Conservation (phyloP, 495 filamentous ascomycete species). For the Elaphomyces granulatus region DNA sequence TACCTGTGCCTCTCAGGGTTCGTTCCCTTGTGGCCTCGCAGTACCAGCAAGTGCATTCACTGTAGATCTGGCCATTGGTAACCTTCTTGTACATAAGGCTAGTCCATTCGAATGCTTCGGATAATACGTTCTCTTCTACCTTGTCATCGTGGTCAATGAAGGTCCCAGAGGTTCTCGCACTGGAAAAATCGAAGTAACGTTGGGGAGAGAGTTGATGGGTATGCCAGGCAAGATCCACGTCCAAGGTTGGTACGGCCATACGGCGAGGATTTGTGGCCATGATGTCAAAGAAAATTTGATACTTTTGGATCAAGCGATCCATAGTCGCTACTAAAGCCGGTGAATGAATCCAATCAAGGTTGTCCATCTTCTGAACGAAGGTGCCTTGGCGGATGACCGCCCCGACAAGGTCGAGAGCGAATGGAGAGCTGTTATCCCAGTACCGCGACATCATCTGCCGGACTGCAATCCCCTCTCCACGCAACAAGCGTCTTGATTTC, state of each 20-base stretch:
- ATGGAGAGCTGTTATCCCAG: conserved; percentile 58
- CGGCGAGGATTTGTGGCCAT: conserved; percentile 40
- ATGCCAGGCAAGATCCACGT: conserved; percentile 78
- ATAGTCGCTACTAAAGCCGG: conserved; percentile 51
- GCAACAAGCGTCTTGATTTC: conserved; percentile 1
- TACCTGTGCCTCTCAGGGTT: conserved; percentile 35
- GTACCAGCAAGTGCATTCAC: conserved; percentile 82
- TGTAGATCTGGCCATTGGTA: conserved; percentile 50
- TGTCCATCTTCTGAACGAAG: conserved; percentile 73
- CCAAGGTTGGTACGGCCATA: conserved; percentile 65
- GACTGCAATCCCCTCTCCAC: conserved; percentile 35
- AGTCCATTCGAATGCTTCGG: conserved; percentile 59
- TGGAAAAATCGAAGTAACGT: conserved; percentile 46
- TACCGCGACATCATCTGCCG: conserved; percentile 68
- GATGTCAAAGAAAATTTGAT: conserved; percentile 52
- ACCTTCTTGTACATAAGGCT: conserved; percentile 48
- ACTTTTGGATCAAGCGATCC: conserved; percentile 51
- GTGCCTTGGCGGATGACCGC: conserved; percentile 69
- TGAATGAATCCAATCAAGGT: conserved; percentile 63
- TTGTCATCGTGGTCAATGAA: conserved; percentile 85
- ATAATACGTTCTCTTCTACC: conserved; percentile 49
- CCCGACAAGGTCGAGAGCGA: conserved; percentile 60
- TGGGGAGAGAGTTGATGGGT: conserved; percentile 49
- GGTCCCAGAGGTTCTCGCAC: not conserved
- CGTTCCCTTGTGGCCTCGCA: conserved; percentile 62